Evolutionary conservation across 306 rosid species (phyloP), one percentile per base, ranked within the genome.

Genomic region (Vigna angularis): DNA sequence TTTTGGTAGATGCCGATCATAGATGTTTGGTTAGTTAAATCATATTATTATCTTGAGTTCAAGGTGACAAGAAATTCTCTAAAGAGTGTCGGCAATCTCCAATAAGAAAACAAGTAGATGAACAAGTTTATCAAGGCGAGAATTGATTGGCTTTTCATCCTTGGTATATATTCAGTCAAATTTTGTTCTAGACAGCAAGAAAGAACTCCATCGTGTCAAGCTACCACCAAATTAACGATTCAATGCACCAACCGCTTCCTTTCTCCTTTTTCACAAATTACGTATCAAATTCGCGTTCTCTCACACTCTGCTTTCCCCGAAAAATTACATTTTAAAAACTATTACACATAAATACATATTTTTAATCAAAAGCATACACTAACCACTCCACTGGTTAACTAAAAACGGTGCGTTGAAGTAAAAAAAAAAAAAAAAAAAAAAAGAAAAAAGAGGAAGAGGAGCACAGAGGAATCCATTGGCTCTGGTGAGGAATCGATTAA

Each of bases 391-490:
- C 69, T 36, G 1, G 16, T 61, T 61, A 61, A 59, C 65, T 6
- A 15, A n/a, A 8, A 63, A 3, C 3, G 70, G 28, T 26, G 28
- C 28, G 48, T 36, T 7, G 69, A 36, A 16, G 12, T 32, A 34
- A 7, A 15, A 36, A n/a, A 36, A 4, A 28, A 28, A 2, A 28
- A 28, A 2, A 28, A 28, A 28, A 3, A 18, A 20, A 7, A 26
- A 32, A n/a, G n/a, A 32, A 62, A 7, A 1, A 5, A 16, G 7
- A 18, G 8, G 1, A 18, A 58, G n/a, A 15, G 74, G 20, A 7
- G 32, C 45, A 76, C 56, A 45, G 78, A 26, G 69, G 69, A 49
- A 84, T 51, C 74, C 79, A 76, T 62, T 63, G 83, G 70, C 24
- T 4, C 57, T 63, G 52, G 1, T 28, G 52, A 66, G 71, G 36